Conservation (phyloP, 1,284 basidiomycete species). For the Ceratobasidium papillatum region DNA sequence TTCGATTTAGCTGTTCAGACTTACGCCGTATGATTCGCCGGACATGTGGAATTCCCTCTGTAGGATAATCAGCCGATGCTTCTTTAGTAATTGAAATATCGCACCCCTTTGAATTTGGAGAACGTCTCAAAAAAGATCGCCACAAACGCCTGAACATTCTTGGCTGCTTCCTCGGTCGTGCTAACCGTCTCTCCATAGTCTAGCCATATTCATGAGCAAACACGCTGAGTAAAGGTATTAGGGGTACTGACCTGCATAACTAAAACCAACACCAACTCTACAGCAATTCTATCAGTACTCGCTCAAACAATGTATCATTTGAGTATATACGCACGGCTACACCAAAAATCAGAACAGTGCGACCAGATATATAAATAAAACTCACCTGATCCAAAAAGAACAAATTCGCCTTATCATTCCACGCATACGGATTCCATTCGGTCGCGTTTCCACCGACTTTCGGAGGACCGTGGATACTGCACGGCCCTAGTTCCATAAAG, state of each 20-base stretch:
- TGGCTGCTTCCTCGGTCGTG: constrained; percentile 76
- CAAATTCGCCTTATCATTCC: constrained; percentile 72
- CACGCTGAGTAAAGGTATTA: constrained; percentile 43
- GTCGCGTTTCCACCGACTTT: constrained; percentile 54
- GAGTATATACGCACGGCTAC: constrained; percentile 12
- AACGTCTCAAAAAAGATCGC: constrained; percentile 81
- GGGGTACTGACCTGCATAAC: constrained; percentile 30
- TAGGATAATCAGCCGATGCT: constrained; percentile 52
- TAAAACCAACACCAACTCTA: constrained; percentile 33
- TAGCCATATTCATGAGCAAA: constrained; percentile 54
- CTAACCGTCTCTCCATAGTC: constrained; percentile 72
- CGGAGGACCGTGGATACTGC: constrained; percentile 43
- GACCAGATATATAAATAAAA: not conserved
- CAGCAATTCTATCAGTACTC: not conserved
- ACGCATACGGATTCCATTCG: constrained; percentile 68
- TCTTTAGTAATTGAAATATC: constrained; percentile 54
- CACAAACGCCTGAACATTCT: constrained; percentile 75
- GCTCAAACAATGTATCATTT: not conserved
- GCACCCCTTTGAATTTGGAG: constrained; percentile 47
- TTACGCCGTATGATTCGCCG: constrained; percentile 73
- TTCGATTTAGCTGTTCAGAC: constrained; percentile 50
- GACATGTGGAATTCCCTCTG: constrained; percentile 68
- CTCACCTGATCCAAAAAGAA: constrained; percentile 75
- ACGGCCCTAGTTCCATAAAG: constrained; percentile 71
- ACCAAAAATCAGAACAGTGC: not conserved